Evolutionary conservation across 1,139 yeast genomes (phyloP).

Genomic region (Magnusiomyces magnusii): DNA sequence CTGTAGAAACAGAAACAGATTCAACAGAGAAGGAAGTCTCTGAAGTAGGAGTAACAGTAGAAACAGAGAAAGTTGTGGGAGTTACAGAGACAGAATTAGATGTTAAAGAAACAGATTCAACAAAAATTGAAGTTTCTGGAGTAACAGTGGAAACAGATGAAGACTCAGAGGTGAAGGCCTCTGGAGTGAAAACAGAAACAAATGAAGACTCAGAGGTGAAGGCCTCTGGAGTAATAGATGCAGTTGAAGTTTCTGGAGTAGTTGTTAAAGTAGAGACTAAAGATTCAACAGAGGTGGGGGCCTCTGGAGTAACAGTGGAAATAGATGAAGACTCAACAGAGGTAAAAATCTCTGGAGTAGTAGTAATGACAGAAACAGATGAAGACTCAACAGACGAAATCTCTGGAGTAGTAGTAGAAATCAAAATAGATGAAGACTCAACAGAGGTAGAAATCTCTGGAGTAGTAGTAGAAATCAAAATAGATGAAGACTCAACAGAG

Average conservation of each 20-base stretch:
- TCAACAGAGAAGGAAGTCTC: neutral
- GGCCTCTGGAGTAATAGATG: neutral
- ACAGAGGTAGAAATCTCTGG: neutral
- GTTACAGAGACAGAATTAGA: neutral
- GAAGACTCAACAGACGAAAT: neutral
- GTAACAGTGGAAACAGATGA: neutral
- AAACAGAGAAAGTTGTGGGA: neutral
- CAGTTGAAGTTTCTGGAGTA: neutral
- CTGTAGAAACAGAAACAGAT: neutral
- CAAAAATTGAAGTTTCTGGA: neutral
- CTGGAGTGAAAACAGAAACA: too few species aligned
- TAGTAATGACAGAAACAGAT: neutral
- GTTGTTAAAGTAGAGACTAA: neutral
- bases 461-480: neutral
- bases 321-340: neutral
- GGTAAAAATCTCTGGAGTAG: neutral
- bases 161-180: too few species aligned
- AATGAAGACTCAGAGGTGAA: neutral
- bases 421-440: neutral
- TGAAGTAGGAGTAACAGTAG: neutral
- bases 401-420: neutral
- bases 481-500: neutral
- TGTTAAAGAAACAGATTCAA: neutral
- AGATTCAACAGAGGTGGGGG: neutral
- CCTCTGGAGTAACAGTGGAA: neutral